These are phyloP conservation scores for Ceriops decandra DNA, from an alignment of 345 rosid genomes.

Conservation along the genomic window DNA sequence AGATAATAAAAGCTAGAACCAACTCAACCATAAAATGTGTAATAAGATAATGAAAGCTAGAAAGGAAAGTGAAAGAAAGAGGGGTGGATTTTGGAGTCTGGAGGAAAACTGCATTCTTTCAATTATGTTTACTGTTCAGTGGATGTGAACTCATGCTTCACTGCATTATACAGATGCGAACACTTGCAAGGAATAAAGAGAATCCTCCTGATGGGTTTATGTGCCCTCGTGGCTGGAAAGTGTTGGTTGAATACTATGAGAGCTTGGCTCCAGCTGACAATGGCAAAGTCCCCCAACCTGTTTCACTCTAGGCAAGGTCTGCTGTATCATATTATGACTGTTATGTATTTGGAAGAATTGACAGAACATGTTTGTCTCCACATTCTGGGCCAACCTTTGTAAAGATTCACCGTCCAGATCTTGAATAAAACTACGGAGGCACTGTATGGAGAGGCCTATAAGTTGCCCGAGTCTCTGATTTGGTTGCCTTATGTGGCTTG, in stretches of 20 bases:
- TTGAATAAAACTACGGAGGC: conserved; percentile 29
- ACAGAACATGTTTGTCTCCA: conserved; percentile 16
- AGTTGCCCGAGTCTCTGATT: conserved; percentile 34
- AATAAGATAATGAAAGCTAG: too few species aligned
- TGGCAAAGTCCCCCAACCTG: conserved; percentile 55
- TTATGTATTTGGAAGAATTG: conserved; percentile 25
- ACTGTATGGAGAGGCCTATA: conserved; percentile 9
- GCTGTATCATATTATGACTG: conserved; percentile 23
- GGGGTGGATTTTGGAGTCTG: too few species aligned
- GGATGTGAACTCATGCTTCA: conserved; percentile 7
- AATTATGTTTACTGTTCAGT: not conserved
- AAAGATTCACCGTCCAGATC: conserved; percentile 18
- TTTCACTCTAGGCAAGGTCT: conserved; percentile 44
- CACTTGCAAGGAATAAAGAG: conserved; percentile 90
- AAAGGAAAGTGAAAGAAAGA: too few species aligned
- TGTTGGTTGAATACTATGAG: conserved; percentile 81
- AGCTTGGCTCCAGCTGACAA: conserved; percentile 49
- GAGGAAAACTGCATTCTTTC: not conserved
- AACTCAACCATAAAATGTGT: too few species aligned
- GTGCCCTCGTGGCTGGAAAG: conserved; percentile 98
- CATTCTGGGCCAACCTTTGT: conserved; percentile 9
- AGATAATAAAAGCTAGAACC: too few species aligned
- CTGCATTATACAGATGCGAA: conserved; percentile 63
- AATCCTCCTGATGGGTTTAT: conserved; percentile 93
- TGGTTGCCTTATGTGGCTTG: conserved; percentile 12